phyloP scores from a whole-genome alignment of 345 rosid genomes.

The Aquilaria sinensis region DNA sequence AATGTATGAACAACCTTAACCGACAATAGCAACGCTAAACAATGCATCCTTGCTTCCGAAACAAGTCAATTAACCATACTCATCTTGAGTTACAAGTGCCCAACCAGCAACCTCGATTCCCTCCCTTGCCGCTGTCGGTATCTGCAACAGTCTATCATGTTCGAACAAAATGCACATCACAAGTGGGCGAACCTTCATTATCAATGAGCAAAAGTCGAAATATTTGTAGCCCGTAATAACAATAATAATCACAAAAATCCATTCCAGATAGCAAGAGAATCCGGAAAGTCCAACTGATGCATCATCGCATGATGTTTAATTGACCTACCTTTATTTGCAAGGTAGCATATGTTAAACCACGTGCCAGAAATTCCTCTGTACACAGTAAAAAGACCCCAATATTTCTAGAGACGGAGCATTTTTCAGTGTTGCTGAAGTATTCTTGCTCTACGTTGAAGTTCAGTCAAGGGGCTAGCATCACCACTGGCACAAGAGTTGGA shows the following conservation, averaged over 20 bases:
- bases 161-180: not conserved
- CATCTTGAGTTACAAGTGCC: not conserved
- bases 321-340: not conserved
- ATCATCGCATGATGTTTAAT: too few relatives aligned
- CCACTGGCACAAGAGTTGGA: slow-evolving; percentile 14
- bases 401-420: not conserved
- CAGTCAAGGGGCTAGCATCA: slow-evolving; percentile 17
- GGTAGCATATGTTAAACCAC: not conserved
- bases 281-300: too few relatives aligned
- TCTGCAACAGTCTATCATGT: slow-evolving; percentile 1
- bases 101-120: slow-evolving; percentile 7
- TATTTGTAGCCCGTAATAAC: too few relatives aligned
- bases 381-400: not conserved
- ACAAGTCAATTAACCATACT: slow-evolving; percentile 4
- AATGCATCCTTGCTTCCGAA: slow-evolving; percentile 2
- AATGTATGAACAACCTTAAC: not conserved
- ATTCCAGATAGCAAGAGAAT: not conserved
- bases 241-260: too few relatives aligned
- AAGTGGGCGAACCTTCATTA: slow-evolving; percentile 4
- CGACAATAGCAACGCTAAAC: not conserved
- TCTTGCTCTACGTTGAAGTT: slow-evolving; percentile 48
- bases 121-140: slow-evolving; percentile 1
- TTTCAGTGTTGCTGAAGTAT: slow-evolving; percentile 26
- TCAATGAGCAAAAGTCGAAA: not conserved
- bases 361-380: not conserved